phyloP scores from a whole-genome alignment of 208 protist genomes.

The Leishmania amazonensis region DNA sequence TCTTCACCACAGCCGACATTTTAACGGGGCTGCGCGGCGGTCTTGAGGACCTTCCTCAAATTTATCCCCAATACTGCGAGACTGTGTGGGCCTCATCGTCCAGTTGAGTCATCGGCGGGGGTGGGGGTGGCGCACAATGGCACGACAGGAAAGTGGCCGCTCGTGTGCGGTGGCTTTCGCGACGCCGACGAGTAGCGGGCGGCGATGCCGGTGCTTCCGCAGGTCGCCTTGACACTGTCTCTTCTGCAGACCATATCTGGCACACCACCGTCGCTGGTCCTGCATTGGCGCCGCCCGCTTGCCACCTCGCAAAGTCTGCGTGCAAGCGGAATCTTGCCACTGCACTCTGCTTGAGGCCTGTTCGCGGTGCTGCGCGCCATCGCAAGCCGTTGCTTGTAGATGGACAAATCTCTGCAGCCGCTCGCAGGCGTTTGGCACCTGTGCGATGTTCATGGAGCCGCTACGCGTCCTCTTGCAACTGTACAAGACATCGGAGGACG shows the following conservation, averaged over 20 bases:
- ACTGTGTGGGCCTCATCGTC: constrained; percentile 2
- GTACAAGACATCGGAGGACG: constrained; percentile 11
- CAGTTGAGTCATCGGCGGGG: background rate
- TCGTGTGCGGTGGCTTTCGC: background rate
- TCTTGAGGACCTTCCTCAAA: constrained; percentile 1
- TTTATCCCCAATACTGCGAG: constrained; percentile 11
- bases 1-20: constrained; percentile 13
- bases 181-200: background rate
- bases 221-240: background rate
- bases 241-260: background rate
- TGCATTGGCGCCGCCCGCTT: constrained; percentile 30
- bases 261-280: constrained; percentile 18
- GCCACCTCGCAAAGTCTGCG: constrained; percentile 23
- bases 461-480: constrained; percentile 18
- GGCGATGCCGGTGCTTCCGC: background rate
- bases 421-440: constrained; percentile 20
- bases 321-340: constrained; percentile 31
- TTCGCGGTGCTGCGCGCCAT: constrained; percentile 51
- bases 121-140: background rate
- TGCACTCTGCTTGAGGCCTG: constrained; percentile 38
- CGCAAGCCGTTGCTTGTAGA: constrained; percentile 35
- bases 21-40: constrained; percentile 9
- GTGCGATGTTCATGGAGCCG: constrained; percentile 11
- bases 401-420: constrained; percentile 29
- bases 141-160: no score